Base-by-base conservation (phyloP, 768 basidiomycete genomes). In the Daedaleopsis nitida region DNA sequence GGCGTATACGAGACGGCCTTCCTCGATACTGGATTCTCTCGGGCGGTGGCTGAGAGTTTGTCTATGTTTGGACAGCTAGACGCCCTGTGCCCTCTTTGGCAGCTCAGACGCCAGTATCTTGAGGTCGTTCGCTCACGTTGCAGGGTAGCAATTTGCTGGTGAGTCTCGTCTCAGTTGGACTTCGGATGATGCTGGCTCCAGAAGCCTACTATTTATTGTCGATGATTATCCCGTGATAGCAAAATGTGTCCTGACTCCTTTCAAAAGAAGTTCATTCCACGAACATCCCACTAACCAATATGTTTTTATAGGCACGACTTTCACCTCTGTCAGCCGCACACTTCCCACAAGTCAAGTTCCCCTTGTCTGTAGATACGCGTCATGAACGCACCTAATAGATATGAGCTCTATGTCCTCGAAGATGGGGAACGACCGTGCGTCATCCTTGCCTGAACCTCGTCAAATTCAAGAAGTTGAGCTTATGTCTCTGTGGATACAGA, bases 371-470 rank as follows among this genome's bases (percentile, higher is more conserved):
- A 54, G 62, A 58, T 59, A 58, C 42, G 37, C 50, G 63, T 52
- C 66, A 93, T 97, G 91, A 99, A 99, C 78, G 94, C 94, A 49
- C 95, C 94, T n/a, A 87, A 88, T 72, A 86, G 96, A 66, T 91
- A 88, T 70, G 95, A 97, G 76, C 81, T 92, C 66, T 97, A 86
- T 73, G 89, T 96, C 51, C 83, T 98, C 50, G 92, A 94, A 19
- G 95, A 98, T 68, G 92, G 89, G 71, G 96, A 99, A 80, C 91
- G 89, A 78, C 79, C 87, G 96, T 98, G 81, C 80, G 94, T 88
- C 50, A 37, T 45, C 58, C 38, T 21, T 47, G 35, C 32, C 42
- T 7, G 48, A 43, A 51, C n/a, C 13, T 65, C 53, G 55, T 63
- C 64, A 56, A 27, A 43, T 34, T 59, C 59, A 47, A 53, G 13